Conservation (phyloP, 495 filamentous ascomycete species). For the Neurospora hispaniola region DNA sequence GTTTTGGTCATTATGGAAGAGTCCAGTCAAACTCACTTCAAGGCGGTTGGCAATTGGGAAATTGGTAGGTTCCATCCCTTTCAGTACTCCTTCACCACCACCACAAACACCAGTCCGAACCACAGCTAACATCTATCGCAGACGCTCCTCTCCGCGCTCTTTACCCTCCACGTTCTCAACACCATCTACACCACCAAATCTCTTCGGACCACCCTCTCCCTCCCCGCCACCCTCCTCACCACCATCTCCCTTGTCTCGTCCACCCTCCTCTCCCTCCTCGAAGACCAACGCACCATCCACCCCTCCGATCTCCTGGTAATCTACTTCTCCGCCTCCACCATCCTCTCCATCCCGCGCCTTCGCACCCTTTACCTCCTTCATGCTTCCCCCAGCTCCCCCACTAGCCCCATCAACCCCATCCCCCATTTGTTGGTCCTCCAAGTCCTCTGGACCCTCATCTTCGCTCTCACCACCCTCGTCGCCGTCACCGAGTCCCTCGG, state of each 20-base stretch:
- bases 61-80: conserved; percentile 7
- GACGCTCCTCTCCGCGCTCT: conserved; percentile 6
- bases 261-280: conserved; percentile 17
- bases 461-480: background rate
- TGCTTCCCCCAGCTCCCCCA: background rate
- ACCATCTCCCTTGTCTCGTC: conserved; percentile 7
- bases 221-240: conserved; percentile 12
- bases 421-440: background rate
- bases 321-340: conserved; percentile 19
- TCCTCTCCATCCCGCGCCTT: conserved; percentile 18
- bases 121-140: background rate
- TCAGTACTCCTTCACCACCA: background rate
- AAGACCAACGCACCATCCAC: conserved; percentile 24
- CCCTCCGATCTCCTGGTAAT: conserved; percentile 26
- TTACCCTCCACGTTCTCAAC: conserved; percentile 20
- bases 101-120: background rate
- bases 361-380: conserved; percentile 20
- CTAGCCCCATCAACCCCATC: background rate
- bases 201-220: conserved; percentile 3
- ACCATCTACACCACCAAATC: conserved; percentile 11
- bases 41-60: conserved; percentile 20
- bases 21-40: conserved; percentile 20
- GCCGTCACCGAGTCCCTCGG: conserved; percentile 18
- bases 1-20: conserved; percentile 14
- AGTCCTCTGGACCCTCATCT: conserved; percentile 7